Conservation (phyloP, 2,329 filamentous ascomycete species). For the Cercospora berteroae region DNA sequence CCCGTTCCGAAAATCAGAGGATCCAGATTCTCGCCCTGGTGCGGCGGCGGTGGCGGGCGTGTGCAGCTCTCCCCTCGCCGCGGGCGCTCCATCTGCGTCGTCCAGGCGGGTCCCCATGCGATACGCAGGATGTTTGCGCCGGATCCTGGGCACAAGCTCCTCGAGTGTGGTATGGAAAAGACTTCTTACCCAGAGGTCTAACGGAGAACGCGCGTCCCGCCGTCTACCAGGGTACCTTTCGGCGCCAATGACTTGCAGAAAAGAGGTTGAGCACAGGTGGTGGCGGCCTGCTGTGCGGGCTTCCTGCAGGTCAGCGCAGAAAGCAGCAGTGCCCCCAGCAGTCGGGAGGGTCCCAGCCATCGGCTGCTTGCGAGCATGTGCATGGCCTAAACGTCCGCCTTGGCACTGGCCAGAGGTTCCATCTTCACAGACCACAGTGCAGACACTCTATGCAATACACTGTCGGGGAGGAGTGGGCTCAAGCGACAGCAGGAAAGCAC, state of each 20-base stretch:
- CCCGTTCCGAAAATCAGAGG: conserved; percentile 10
- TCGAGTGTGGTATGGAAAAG: conserved; percentile 1
- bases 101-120: conserved; percentile 20
- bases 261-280: conserved; percentile 7
- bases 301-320: conserved; percentile 15
- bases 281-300: not conserved
- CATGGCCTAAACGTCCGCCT: conserved; percentile 7
- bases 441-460: not conserved
- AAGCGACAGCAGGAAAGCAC: not conserved
- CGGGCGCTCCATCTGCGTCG: conserved; percentile 12
- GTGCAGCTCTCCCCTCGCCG: conserved; percentile 15
- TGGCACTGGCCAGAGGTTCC: conserved; percentile 1
- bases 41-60: conserved; percentile 15
- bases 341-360: not conserved
- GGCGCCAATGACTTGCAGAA: conserved; percentile 17
- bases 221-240: conserved; percentile 5
- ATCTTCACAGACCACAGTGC: not conserved
- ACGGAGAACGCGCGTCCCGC: conserved; percentile 13
- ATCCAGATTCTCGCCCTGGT: conserved; percentile 10
- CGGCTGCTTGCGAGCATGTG: not conserved
- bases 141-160: conserved; percentile 1
- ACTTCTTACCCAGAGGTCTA: not conserved
- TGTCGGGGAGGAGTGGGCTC: not conserved
- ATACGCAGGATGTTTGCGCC: not conserved
- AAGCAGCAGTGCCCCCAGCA: not conserved